Base-by-base conservation (phyloP, 257 asterid genomes). In the Solanum paucissectum region DNA sequence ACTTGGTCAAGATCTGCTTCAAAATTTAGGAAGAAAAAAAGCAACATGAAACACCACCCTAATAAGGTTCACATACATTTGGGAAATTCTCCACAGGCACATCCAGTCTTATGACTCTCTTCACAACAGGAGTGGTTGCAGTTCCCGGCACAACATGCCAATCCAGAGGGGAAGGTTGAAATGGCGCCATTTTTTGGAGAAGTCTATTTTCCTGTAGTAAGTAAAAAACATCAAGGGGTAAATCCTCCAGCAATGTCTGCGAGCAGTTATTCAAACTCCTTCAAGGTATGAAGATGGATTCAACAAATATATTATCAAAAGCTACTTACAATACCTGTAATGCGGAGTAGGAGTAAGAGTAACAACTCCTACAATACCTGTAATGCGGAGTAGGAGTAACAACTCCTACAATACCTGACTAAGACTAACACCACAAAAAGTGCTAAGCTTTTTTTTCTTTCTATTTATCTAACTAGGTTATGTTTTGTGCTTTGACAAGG, bases 1-100 rank as follows among this genome's bases (percentile, higher is more conserved):
- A 68, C 34, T 86, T 86, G 42, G 32, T 86, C 87, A 86, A 84
- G 60, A 66, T 85, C 52, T 37, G 29, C 7, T 37, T 27, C 49
- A 32, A 46, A 14, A 74, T 37, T 44, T 52, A 55, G 73, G 73
- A 40, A 87, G 14, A 73, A 86, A 82, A 88, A 37, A 52, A 64
- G 68, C 9, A 71, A 73, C 81, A 72, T 49, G 36, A 84, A 87
- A 66, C 66, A 40, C 34, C 37, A 52, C 66, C 68, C 16, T 46
- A 20, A 62, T 42, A 87, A 38, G 46, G 60, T 87, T 75, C 64
- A 91, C 95, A 90, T 90, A 95, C 98, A 89, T 87, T 94, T 84
- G 98, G 98, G 91, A 90, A 94, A 87, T 95, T 94, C 68, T 95
- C 96, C 40, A 94, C 92, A 13, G 98, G 98, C 88, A 95, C 94